A percentile compares a stretch with the other conserved stretches of the same genome.
phyloP scores from a whole-genome alignment of 1,139 yeast species.

The Geotrichum macrosporum region DNA sequence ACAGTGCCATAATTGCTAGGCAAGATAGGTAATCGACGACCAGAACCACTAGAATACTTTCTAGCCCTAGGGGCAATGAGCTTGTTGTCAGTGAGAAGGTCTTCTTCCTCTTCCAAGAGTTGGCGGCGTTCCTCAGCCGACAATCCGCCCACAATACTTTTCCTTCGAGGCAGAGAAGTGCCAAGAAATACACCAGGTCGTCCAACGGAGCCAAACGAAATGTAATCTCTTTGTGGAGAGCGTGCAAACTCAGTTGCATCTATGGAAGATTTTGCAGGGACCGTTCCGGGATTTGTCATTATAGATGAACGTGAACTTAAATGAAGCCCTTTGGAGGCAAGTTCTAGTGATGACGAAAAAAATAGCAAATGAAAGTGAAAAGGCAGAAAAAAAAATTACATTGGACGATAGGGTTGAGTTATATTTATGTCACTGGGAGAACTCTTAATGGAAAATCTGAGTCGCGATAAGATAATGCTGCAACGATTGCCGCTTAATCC shows the following conservation, averaged over 20 bases:
- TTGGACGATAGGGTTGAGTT: too few species aligned
- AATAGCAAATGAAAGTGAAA: too few species aligned
- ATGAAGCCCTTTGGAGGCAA: too few species aligned
- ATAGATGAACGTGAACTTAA: too few species aligned
- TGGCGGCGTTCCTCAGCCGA: constrained; percentile 18
- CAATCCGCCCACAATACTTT: constrained; percentile 12
- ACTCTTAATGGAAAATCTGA: too few species aligned
- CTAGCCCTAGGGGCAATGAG: constrained; percentile 6
- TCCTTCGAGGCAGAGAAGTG: constrained; percentile 8
- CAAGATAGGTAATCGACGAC: background rate
- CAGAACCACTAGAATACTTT: background rate
- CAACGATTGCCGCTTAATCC: too few species aligned
- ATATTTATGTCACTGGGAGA: too few species aligned
- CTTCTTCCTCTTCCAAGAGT: constrained; percentile 20
- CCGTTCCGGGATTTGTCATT: constrained; percentile 6
- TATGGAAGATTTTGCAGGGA: background rate
- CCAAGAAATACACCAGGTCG: constrained; percentile 21
- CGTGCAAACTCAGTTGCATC: constrained; percentile 16
- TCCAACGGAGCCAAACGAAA: constrained; percentile 24
- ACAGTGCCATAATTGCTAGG: constrained; percentile 8
- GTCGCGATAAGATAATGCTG: too few species aligned
- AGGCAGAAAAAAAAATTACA: too few species aligned
- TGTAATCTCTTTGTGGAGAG: constrained; percentile 20
- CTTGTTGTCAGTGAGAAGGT: constrained; percentile 20
- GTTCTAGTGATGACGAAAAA: too few species aligned